Evolutionary conservation across 176 grass and related monocot genomes (phyloP), one percentile per base, ranked within the genome.

Genomic region (bread wheat (Triticum aestivum)): DNA sequence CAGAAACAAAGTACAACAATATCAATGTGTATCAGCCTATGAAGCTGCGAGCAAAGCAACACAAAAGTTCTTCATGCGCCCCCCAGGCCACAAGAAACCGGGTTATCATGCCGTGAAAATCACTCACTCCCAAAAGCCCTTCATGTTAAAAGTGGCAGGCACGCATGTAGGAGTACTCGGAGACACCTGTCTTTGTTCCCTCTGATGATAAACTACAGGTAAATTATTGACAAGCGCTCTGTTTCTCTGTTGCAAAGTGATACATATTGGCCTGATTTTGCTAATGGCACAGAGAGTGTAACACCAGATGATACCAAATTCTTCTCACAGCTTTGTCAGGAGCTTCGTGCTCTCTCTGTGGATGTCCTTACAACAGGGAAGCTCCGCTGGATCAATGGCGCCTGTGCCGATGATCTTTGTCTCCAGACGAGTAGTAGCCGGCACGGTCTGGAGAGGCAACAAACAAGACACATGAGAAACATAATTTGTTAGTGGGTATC

Each of bases 401-500:
- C 38, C 93, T 87, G 38, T 87, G 83, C 24, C 93, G 79, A 75
- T 95, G 79, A 75, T 95, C 88, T 80, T 93, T 95, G n/a, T 93
- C 91, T 82, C 91, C 87, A 33, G 92, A 88, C 64, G 90, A 83
- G 45, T 96, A 88, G 89, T 91, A 73, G 72, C 91, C 87, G 59
- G 78, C 79, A 33, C 62, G 89, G 74, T 91, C 91, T 96, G 84
- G 77, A 84, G 86, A 73, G 3, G n/a, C 71, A 17, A 80, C 27
- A 44, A 15, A 58, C 11, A 41, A 79, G 47, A 58, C 26, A 84
- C 18, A 38, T 82, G 84, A 91, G 65, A 65, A 88, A 78, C 44
- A 82, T 4, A 20, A 81, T 37, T 45, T 47, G 34, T 27, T 1
- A 75, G 2, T 29, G 35, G 8, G 15, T 0, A 51, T 24, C 20